Percentiles rank a stretch among this genome's conserved stretches.
Conservation (phyloP, 345 rosid genomes). For the Eucalyptus regnans region DNA sequence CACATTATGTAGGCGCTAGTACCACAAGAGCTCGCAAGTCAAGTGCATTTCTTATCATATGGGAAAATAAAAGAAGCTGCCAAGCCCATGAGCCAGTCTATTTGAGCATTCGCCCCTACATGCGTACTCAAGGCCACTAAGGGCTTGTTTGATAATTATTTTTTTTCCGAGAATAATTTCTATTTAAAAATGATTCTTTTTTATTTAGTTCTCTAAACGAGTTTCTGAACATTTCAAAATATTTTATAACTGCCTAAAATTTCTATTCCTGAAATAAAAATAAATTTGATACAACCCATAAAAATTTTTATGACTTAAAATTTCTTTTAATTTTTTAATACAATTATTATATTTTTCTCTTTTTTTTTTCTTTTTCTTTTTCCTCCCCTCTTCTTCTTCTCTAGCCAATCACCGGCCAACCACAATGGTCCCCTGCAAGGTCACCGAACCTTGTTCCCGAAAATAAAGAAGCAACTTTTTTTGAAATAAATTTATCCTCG, state of each 20-base stretch:
- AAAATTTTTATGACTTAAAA: rapidly evolving
- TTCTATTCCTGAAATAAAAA: rapidly evolving
- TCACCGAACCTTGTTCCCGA: rapidly evolving
- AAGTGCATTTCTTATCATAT: not conserved
- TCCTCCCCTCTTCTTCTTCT: too few relatives aligned
- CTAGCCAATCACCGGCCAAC: rapidly evolving
- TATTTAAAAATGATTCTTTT: rapidly evolving
- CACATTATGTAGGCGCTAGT: rapidly evolving
- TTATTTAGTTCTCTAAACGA: rapidly evolving
- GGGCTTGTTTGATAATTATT: rapidly evolving
- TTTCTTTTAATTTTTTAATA: too few relatives aligned
- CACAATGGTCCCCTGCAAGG: rapidly evolving
- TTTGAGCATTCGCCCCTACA: not conserved
- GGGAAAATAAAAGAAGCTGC: rapidly evolving
- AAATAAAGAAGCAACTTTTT: too few relatives aligned
- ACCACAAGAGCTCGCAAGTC: rapidly evolving
- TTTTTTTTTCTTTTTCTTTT: rapidly evolving
- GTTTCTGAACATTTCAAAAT: rapidly evolving
- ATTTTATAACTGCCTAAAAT: rapidly evolving
- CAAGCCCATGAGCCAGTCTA: not conserved
- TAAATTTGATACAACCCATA: rapidly evolving
- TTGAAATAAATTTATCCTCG: too few relatives aligned
- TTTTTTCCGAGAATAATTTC: rapidly evolving
- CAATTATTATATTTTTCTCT: too few relatives aligned
- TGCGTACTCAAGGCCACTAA: rapidly evolving